A percentile compares a stretch with the other conserved stretches of the same genome.
Conservation (phyloP, 2,329 filamentous ascomycete species). For the Colletotrichum graminicola region DNA sequence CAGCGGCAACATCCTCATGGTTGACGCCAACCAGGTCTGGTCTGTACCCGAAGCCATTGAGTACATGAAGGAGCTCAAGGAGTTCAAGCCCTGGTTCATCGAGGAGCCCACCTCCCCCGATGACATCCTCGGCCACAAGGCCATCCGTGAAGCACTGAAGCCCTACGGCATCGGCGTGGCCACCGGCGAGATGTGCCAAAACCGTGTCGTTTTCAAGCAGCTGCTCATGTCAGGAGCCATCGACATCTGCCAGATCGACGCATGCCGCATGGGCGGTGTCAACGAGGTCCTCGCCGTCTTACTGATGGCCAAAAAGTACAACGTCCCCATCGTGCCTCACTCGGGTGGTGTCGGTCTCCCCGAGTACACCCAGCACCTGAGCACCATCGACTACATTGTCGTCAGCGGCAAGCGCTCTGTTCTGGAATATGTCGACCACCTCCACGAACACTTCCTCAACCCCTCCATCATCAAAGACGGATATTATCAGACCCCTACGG, state of each 20-base stretch:
- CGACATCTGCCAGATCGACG: slow-evolving; percentile 90
- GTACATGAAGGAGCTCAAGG: slow-evolving; percentile 84
- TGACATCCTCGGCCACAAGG: slow-evolving; percentile 89
- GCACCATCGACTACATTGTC: slow-evolving; percentile 92
- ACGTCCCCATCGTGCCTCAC: slow-evolving; percentile 88
- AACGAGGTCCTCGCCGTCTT: slow-evolving; percentile 94
- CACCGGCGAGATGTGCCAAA: slow-evolving; percentile 96
- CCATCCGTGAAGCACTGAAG: slow-evolving; percentile 82
- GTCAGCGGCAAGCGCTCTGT: slow-evolving; percentile 85
- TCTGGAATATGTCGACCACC: slow-evolving; percentile 91
- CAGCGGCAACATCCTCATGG: slow-evolving; percentile 87
- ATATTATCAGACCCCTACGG: slow-evolving; percentile 86
- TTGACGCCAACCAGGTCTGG: slow-evolving; percentile 95
- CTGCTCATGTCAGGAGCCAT: slow-evolving; percentile 83
- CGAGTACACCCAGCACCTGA: slow-evolving; percentile 93
- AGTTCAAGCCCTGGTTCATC: slow-evolving; percentile 94
- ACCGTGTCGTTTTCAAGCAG: slow-evolving; percentile 95
- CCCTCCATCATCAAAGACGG: slow-evolving; percentile 85
- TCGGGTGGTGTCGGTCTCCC: slow-evolving; percentile 90
- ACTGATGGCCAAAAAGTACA: slow-evolving; percentile 83
- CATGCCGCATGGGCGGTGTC: slow-evolving; percentile 88
- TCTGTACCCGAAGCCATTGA: slow-evolving; percentile 88
- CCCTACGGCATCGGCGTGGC: slow-evolving; percentile 85
- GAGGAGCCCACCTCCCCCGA: slow-evolving; percentile 94
- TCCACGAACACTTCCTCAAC: slow-evolving; percentile 93